Percentiles rank a stretch among this genome's conserved stretches.
Conservation (phyloP, 768 basidiomycete genomes). For the Glaciozyma martinii region DNA sequence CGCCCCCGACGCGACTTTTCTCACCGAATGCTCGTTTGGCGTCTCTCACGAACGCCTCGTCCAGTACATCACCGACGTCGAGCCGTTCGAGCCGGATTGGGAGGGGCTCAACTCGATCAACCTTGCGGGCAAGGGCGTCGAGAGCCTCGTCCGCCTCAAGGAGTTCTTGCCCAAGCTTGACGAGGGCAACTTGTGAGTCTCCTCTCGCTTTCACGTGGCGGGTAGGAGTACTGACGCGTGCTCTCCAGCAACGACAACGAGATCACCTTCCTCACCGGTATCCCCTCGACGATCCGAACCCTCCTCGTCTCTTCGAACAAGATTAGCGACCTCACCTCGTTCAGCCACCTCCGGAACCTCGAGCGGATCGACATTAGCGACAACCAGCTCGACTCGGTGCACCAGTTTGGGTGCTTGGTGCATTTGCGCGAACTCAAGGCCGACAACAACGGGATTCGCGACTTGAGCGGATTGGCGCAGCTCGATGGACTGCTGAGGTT, state of each 20-base stretch:
- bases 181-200: conserved; percentile 56
- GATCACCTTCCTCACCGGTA: conserved; percentile 43
- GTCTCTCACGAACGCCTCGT: conserved; percentile 87
- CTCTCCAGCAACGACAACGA: conserved; percentile 38
- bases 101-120: conserved; percentile 67
- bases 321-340: conserved; percentile 77
- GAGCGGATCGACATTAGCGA: conserved; percentile 82
- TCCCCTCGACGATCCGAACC: conserved; percentile 40
- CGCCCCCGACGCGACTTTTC: conserved; percentile 53
- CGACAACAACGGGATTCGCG: conserved; percentile 72
- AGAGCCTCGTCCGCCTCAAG: conserved; percentile 73
- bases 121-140: conserved; percentile 60
- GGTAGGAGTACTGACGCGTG: conserved; percentile 12
- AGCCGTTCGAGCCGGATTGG: conserved; percentile 93
- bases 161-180: conserved; percentile 57
- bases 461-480: conserved; percentile 63
- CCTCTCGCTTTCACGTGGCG: conserved; percentile 30
- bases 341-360: conserved; percentile 72
- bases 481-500: conserved; percentile 77
- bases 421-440: conserved; percentile 81
- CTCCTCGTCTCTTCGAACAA: conserved; percentile 47
- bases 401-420: conserved; percentile 67
- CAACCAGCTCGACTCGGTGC: conserved; percentile 77
- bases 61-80: conserved; percentile 83
- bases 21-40: conserved; percentile 95